Evolutionary conservation across 2,329 filamentous ascomycete genomes (phyloP).

Genomic region (Arthrinium phaeospermum): DNA sequence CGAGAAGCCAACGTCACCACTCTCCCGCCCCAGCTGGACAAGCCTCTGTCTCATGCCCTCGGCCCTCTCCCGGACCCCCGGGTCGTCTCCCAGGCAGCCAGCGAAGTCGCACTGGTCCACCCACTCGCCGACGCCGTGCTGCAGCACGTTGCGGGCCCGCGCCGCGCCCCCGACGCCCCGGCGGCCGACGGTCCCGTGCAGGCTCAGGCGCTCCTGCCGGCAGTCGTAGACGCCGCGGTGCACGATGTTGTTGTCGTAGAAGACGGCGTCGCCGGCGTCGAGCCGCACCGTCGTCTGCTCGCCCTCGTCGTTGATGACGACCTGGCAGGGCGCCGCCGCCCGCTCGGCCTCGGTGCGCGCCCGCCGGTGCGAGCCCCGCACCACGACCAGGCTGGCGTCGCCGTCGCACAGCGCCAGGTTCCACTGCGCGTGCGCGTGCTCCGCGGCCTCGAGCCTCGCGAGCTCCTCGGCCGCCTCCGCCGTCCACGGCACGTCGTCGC

Average conservation of each 20-base stretch:
- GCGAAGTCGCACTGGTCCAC: constrained; percentile 64
- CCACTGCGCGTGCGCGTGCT: constrained; percentile 79
- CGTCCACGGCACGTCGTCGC: constrained; percentile 78
- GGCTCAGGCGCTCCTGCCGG: constrained; percentile 66
- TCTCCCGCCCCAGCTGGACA: constrained; percentile 65
- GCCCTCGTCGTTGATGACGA: constrained; percentile 55
- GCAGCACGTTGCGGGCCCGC: constrained; percentile 74
- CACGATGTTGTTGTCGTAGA: constrained; percentile 91
- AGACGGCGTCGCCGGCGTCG: constrained; percentile 77
- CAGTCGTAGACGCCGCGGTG: constrained; percentile 72
- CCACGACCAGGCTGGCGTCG: constrained; percentile 74
- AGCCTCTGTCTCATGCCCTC: constrained; percentile 68
- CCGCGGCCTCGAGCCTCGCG: constrained; percentile 61
- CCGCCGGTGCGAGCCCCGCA: constrained; percentile 77
- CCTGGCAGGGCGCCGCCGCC: constrained; percentile 68
- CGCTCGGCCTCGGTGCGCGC: constrained; percentile 74
- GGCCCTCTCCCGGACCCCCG: constrained; percentile 54
- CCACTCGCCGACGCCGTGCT: constrained; percentile 75
- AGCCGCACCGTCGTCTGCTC: constrained; percentile 68
- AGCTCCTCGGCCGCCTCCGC: constrained; percentile 72
- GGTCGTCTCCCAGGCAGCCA: constrained; percentile 41
- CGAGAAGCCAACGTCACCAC: constrained; percentile 68
- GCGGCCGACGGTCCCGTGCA: constrained; percentile 76
- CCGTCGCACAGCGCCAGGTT: constrained; percentile 77
- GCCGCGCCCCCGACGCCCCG: constrained; percentile 55